A percentile compares a stretch with the other conserved stretches of the same genome.
These are phyloP conservation scores for Filosporella fistucella DNA, from an alignment of 495 filamentous ascomycete species.

Conservation along the genomic window DNA sequence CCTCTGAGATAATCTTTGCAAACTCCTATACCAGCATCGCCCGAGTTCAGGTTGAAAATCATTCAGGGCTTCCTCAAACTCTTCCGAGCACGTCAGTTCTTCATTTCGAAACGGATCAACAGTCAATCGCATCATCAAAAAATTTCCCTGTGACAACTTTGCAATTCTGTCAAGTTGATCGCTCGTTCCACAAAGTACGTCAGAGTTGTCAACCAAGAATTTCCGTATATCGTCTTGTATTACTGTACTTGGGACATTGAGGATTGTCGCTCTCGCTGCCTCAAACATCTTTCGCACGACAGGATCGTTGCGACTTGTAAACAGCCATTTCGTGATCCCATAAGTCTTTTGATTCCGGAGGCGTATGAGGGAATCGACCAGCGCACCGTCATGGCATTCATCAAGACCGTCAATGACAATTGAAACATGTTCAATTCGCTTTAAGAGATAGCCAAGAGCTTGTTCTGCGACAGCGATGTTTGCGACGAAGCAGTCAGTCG, in stretches of 20 bases:
- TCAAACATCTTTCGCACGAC: slow-evolving; percentile 18
- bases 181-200: slow-evolving; percentile 2
- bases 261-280: slow-evolving; percentile 16
- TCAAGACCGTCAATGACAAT: slow-evolving; percentile 33
- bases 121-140: slow-evolving; percentile 25
- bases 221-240: slow-evolving; percentile 23
- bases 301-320: slow-evolving; percentile 27
- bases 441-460: slow-evolving; percentile 24
- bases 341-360: slow-evolving; percentile 11
- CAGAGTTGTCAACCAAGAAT: slow-evolving; percentile 12
- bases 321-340: slow-evolving; percentile 32
- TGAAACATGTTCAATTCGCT: slow-evolving; percentile 21
- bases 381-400: slow-evolving; percentile 22
- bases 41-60: slow-evolving; percentile 8
- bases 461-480: slow-evolving; percentile 11
- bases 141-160: slow-evolving; percentile 26
- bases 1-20: slow-evolving; percentile 18
- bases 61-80: slow-evolving; percentile 6
- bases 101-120: slow-evolving; percentile 19
- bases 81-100: slow-evolving; percentile 11
- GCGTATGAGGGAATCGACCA: slow-evolving; percentile 14
- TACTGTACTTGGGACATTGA: slow-evolving; percentile 11
- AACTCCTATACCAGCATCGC: slow-evolving; percentile 2
- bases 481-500: slow-evolving; percentile 15
- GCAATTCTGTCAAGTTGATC: slow-evolving; percentile 10